Evolutionary conservation across 176 grass and related monocot genomes (phyloP).

Genomic region (Avena sativa): DNA sequence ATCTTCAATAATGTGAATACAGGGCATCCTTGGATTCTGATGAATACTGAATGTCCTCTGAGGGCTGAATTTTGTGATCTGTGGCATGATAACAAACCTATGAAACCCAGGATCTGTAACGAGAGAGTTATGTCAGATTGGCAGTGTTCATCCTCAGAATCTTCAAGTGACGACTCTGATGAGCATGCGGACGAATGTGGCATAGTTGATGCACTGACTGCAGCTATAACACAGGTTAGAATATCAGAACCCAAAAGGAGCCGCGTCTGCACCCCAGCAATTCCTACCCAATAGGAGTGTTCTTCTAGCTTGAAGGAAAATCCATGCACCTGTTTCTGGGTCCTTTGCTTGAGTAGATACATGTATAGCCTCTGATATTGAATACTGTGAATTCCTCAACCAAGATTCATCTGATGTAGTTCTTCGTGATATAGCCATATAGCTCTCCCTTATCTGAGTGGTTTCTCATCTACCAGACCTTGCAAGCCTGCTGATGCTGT

Average conservation of each 20-base stretch:
- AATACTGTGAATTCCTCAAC: not conserved
- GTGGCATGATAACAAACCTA: not conserved
- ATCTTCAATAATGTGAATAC: not conserved
- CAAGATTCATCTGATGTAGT: slow-evolving; percentile 13
- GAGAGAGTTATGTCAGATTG: slow-evolving; percentile 41
- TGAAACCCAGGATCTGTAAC: not conserved
- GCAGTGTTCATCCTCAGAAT: slow-evolving; percentile 46
- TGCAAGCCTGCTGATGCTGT: slow-evolving; percentile 31
- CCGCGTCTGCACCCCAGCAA: slow-evolving; percentile 59
- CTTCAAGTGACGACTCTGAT: slow-evolving; percentile 46
- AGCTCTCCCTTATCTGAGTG: not conserved
- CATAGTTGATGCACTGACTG: slow-evolving; percentile 68
- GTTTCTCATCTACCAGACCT: no score
- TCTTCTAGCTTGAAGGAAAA: slow-evolving; percentile 71
- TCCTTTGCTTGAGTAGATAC: slow-evolving; percentile 7
- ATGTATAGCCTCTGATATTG: slow-evolving; percentile 44
- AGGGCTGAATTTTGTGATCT: slow-evolving; percentile 31
- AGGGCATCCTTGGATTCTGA: not conserved
- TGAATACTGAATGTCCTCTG: slow-evolving; percentile 55
- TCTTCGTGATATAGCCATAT: slow-evolving; percentile 11
- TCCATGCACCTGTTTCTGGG: slow-evolving; percentile 66
- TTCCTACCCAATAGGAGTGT: slow-evolving; percentile 55
- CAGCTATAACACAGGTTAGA: slow-evolving; percentile 66
- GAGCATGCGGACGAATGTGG: slow-evolving; percentile 60
- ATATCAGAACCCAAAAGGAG: slow-evolving; percentile 74